Base-by-base conservation (phyloP, 148 eudicot species). In the Hydrangea macrophylla region DNA sequence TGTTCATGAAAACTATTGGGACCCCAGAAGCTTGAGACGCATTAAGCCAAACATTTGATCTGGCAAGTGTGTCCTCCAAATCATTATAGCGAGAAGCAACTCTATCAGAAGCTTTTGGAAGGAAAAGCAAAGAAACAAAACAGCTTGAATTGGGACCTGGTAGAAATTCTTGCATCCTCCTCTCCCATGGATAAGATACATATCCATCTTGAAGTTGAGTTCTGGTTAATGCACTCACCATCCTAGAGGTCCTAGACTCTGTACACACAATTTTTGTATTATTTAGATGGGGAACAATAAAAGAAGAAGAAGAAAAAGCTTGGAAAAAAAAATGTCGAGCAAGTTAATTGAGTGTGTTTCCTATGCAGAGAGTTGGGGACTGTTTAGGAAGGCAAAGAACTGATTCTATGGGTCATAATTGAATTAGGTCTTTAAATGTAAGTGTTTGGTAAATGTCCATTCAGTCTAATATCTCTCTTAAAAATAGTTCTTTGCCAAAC, bases 171-270 rank as follows among this genome's bases (percentile, higher is more conserved):
- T 82, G 85, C 90, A 83, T 88, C 78, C 77, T 88, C 80, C 60
- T 80, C 74, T 85, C 84, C 97, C 97, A 92, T 65, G 92, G 95
- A 73, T 92, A 92, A 10, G 79, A 44, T 44, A 92, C 87, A 74
- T 80, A 87, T 27, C 95, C 95, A 64, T 86, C 83, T 63, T 88
- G 80, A 7, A 90, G 81, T 65, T 80, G 82, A 10, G 86, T 59
- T 42, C 66, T 80, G 9, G 62, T 71, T 36, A 92, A 75, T 55
- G 92, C 87, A 62, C 75, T 67, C 58, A 80, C 85, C 73, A 92
- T 76, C 73, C 95, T 83, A 22, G 92, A 79, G 60, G 60, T 67
- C 74, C 92, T 88, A 37, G 95, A 80, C 70, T 83, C 97, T 92
- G 72, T 73, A 64, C 9, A 6, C 17, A 36, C 13, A 50, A 25